Evolutionary conservation across 768 basidiomycete genomes (phyloP).

Genomic region (Kwoniella bestiolae): DNA sequence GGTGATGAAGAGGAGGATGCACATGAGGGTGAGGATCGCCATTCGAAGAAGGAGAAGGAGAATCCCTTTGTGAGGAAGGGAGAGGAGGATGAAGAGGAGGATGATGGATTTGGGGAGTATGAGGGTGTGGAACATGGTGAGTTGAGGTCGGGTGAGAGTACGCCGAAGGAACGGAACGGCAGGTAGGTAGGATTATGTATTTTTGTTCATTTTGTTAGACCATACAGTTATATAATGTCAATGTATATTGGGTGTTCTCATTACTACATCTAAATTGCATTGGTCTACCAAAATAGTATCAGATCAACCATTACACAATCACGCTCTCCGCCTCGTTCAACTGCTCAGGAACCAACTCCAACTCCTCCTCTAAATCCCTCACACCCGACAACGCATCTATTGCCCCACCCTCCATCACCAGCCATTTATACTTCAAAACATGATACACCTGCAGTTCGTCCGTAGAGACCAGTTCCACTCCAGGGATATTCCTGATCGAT

Average conservation of each 20-base stretch:
- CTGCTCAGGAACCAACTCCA: constrained; percentile 2
- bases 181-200: neutral
- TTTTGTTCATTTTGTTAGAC: neutral
- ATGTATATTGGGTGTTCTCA: neutral
- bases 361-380: constrained; percentile 7
- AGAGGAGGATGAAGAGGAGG: constrained; percentile 15
- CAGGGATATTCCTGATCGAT: constrained; percentile 73
- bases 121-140: constrained; percentile 32
- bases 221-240: neutral
- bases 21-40: constrained; percentile 15
- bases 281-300: too few species aligned
- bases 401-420: constrained; percentile 79
- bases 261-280: too few species aligned
- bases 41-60: constrained; percentile 12
- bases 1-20: constrained; percentile 27
- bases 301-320: neutral
- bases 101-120: constrained; percentile 52
- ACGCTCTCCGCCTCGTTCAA: constrained; percentile 11
- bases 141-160: neutral
- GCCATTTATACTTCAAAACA: constrained; percentile 76
- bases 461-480: constrained; percentile 65
- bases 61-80: constrained; percentile 44
- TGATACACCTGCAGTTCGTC: constrained; percentile 76
- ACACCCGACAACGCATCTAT: constrained; percentile 62
- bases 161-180: neutral